Percentiles rank a stretch among this genome's conserved stretches.
Evolutionary conservation across 2,329 filamentous ascomycete genomes (phyloP).

Genomic region (Ciborinia camelliae): DNA sequence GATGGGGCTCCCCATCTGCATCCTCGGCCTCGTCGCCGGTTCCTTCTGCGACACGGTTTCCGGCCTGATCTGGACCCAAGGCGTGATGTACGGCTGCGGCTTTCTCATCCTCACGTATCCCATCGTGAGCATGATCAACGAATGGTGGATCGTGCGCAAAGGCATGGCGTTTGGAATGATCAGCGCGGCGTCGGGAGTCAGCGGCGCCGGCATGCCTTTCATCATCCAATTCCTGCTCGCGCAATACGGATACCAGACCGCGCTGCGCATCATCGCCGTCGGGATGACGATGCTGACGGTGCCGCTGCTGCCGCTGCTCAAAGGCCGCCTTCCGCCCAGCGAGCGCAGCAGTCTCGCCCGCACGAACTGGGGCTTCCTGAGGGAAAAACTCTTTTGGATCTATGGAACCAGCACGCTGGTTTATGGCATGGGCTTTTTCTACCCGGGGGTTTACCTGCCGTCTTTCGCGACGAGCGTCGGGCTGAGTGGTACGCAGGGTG

Average conservation of each 20-base stretch:
- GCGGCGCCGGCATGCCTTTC: background rate
- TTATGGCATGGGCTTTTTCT: slow-evolving; percentile 53
- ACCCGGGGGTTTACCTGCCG: slow-evolving; percentile 53
- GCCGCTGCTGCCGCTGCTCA: slow-evolving; percentile 44
- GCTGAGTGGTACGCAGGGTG: slow-evolving; percentile 61
- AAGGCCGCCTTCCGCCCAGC: slow-evolving; percentile 44
- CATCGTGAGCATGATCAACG: slow-evolving; percentile 55
- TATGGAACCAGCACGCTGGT: slow-evolving; percentile 50
- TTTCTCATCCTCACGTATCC: slow-evolving; percentile 55
- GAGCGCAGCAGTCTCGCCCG: slow-evolving; percentile 29
- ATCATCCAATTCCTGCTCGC: slow-evolving; percentile 30
- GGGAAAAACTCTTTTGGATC: slow-evolving; percentile 46
- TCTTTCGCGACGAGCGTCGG: slow-evolving; percentile 49
- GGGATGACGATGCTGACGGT: slow-evolving; percentile 41
- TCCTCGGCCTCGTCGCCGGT: slow-evolving; percentile 41
- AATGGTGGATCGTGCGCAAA: slow-evolving; percentile 60
- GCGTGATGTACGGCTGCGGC: slow-evolving; percentile 57
- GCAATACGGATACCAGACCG: slow-evolving; percentile 42
- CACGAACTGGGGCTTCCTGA: slow-evolving; percentile 41
- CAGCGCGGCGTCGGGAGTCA: background rate
- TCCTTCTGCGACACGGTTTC: slow-evolving; percentile 52
- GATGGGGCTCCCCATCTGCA: slow-evolving; percentile 38
- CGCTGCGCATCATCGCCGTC: slow-evolving; percentile 42
- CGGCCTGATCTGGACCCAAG: slow-evolving; percentile 58
- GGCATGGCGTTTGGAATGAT: slow-evolving; percentile 36